These are phyloP conservation scores for Darksidea phi DNA, from an alignment of 495 filamentous ascomycete species.

Conservation along the genomic window DNA sequence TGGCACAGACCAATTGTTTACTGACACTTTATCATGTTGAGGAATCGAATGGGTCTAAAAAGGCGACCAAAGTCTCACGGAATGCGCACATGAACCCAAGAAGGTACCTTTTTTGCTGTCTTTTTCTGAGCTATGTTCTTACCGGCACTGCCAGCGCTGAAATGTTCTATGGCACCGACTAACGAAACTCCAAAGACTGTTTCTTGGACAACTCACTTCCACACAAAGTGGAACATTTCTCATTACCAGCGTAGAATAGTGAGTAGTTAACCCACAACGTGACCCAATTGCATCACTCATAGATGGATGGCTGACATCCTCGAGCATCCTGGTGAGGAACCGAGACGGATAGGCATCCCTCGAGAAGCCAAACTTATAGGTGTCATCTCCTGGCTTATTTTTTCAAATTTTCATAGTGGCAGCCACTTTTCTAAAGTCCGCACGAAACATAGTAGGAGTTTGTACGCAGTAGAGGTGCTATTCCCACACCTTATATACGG, in stretches of 20 bases:
- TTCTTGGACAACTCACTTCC: constrained; percentile 52
- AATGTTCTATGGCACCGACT: constrained; percentile 54
- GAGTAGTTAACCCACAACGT: neutral
- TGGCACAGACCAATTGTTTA: too few relatives aligned
- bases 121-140: constrained; percentile 56
- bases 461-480: too few relatives aligned
- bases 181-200: neutral
- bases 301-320: constrained; percentile 74
- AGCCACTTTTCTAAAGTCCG: too few relatives aligned
- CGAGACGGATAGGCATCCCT: constrained; percentile 85
- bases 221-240: constrained; percentile 80
- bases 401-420: too few relatives aligned
- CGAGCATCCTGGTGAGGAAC: constrained; percentile 84
- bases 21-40: too few relatives aligned
- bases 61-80: constrained; percentile 83
- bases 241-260: constrained; percentile 60
- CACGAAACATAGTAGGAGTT: too few relatives aligned
- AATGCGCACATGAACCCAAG: constrained; percentile 79
- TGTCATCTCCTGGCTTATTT: constrained; percentile 74
- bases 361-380: constrained; percentile 80
- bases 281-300: constrained; percentile 23
- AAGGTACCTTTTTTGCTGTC: constrained; percentile 62
- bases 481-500: too few relatives aligned
- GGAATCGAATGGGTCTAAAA: constrained; percentile 67
- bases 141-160: constrained; percentile 74